These are phyloP conservation scores for Cucurbitaria berberidis DNA, from an alignment of 2,329 filamentous ascomycete genomes.

Conservation along the genomic window DNA sequence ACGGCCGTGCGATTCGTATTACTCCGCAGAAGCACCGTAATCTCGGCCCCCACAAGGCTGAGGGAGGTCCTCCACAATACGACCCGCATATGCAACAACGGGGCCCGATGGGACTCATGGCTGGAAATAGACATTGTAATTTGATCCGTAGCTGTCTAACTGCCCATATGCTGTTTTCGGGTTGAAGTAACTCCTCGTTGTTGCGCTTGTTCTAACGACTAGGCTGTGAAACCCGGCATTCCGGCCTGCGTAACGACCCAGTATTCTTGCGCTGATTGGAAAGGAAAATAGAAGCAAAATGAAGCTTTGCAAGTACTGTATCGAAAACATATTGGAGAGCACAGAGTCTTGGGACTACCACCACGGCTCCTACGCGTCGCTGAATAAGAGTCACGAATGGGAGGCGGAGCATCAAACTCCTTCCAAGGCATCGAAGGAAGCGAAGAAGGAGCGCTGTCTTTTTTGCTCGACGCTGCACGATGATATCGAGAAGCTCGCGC, in stretches of 20 bases:
- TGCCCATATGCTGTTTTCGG: not conserved
- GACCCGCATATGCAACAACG: no score
- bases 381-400: not conserved
- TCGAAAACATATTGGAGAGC: conserved; percentile 4
- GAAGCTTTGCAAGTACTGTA: conserved; percentile 8
- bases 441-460: conserved; percentile 10
- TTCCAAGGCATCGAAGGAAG: not conserved
- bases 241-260: no score
- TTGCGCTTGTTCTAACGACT: no score
- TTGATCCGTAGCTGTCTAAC: not conserved
- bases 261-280: no score
- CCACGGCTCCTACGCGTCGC: conserved; percentile 1
- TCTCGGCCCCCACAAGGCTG: not conserved
- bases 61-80: not conserved
- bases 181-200: not conserved
- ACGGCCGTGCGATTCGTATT: not conserved
- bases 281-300: no score
- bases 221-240: no score
- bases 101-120: no score
- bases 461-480: conserved; percentile 20
- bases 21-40: not conserved
- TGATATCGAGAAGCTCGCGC: conserved; percentile 16
- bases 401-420: not conserved
- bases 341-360: conserved; percentile 2
- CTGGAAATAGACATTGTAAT: no score